Percentiles rank a stretch among this genome's conserved stretches.
phyloP scores from a whole-genome alignment of 1,284 basidiomycete genomes.

The Irpex sp. region DNA sequence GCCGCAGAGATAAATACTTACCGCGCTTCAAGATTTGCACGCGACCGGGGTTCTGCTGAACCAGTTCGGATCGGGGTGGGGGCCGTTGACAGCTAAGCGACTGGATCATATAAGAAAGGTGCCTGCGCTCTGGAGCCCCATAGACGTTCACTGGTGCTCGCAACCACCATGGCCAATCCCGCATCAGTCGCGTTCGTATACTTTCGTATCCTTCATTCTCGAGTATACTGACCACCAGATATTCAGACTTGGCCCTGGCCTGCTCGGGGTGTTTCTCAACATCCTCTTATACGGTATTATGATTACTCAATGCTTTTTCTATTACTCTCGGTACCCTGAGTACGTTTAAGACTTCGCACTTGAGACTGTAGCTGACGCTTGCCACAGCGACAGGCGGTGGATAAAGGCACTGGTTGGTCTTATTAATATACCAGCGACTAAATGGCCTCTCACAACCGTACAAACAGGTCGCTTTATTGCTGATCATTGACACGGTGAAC shows the following conservation, averaged over 20 bases:
- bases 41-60: neutral
- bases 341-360: constrained; percentile 13
- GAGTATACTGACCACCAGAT: neutral
- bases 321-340: constrained; percentile 36
- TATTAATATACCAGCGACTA: constrained; percentile 2
- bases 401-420: constrained; percentile 27
- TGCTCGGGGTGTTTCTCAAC: constrained; percentile 36
- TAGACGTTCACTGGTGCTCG: neutral
- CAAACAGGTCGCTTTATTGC: constrained; percentile 29
- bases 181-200: constrained; percentile 1
- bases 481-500: constrained; percentile 35
- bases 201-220: neutral
- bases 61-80: neutral
- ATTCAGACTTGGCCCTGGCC: constrained; percentile 35
- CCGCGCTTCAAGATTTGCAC: neutral
- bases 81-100: neutral
- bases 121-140: neutral
- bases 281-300: constrained; percentile 36
- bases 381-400: constrained; percentile 26
- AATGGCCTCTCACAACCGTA: neutral
- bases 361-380: neutral
- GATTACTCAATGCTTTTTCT: constrained; percentile 37
- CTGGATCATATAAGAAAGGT: neutral
- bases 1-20: neutral
- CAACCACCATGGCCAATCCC: constrained; percentile 2